These are phyloP conservation scores for Pseudocercospora ulei DNA, from an alignment of 2,329 filamentous ascomycete species.

Conservation along the genomic window DNA sequence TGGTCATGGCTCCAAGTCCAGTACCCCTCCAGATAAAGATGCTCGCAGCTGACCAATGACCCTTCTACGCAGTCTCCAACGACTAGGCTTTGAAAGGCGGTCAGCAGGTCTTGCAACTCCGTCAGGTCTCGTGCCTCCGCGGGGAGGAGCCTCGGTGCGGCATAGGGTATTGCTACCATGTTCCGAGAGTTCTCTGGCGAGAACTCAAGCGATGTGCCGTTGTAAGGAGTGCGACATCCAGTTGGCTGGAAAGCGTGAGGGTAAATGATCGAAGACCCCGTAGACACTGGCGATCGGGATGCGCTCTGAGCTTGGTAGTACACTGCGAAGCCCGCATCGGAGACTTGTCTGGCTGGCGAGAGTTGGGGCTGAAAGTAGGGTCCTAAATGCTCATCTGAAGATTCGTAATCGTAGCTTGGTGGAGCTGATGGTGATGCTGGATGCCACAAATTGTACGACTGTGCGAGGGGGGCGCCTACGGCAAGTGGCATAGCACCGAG, in stretches of 20 bases:
- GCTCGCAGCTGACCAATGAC: constrained; percentile 5
- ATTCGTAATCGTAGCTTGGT: constrained; percentile 21
- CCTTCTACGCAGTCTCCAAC: constrained; percentile 5
- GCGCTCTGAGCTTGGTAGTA: constrained; percentile 8
- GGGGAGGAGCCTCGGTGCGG: background rate
- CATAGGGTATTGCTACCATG: constrained; percentile 3
- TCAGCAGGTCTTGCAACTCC: constrained; percentile 12
- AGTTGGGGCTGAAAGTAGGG: constrained; percentile 22
- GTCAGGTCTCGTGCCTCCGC: constrained; percentile 20
- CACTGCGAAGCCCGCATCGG: constrained; percentile 9
- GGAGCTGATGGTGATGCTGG: constrained; percentile 19
- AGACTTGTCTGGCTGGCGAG: constrained; percentile 11
- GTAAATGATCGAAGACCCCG: constrained; percentile 17
- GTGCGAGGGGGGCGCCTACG: constrained; percentile 7
- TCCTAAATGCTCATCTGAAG: constrained; percentile 15
- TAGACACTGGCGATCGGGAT: constrained; percentile 19
- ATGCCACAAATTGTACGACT: constrained; percentile 11
- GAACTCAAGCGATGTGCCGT: constrained; percentile 1
- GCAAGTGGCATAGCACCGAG: constrained; percentile 9
- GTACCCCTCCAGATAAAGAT: constrained; percentile 40
- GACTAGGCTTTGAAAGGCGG: constrained; percentile 1
- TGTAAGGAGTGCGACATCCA: constrained; percentile 1
- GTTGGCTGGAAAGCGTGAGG: constrained; percentile 12
- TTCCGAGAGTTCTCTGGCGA: background rate
- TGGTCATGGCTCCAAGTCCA: constrained; percentile 41